phyloP scores from a whole-genome alignment of 2,329 filamentous ascomycete genomes.

The Phialophora chinensis region DNA sequence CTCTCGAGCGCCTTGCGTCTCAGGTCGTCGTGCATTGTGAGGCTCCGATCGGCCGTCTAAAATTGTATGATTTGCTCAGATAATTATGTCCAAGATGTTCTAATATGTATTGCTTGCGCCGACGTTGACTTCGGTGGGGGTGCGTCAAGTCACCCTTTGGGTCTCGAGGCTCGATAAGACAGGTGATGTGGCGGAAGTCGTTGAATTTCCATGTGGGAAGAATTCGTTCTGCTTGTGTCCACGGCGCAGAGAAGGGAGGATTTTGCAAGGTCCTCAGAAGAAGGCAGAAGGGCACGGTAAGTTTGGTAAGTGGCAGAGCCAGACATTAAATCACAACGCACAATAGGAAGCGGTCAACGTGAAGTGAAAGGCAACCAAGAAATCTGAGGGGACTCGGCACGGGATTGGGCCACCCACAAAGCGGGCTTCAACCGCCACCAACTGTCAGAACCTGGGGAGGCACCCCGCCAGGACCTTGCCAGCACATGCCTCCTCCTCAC shows the following conservation, averaged over 20 bases:
- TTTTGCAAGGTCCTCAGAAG: background rate
- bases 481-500: slow-evolving; percentile 16
- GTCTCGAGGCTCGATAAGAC: slow-evolving; percentile 32
- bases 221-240: slow-evolving; percentile 3
- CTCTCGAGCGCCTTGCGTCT: slow-evolving; percentile 67
- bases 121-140: background rate
- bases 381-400: slow-evolving; percentile 9
- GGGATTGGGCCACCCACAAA: slow-evolving; percentile 3
- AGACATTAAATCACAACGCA: slow-evolving; percentile 17
- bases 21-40: slow-evolving; percentile 53
- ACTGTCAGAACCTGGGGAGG: background rate
- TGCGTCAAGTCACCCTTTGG: slow-evolving; percentile 33
- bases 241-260: slow-evolving; percentile 1
- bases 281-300: slow-evolving; percentile 19
- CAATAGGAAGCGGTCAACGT: slow-evolving; percentile 22
- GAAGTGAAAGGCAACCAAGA: slow-evolving; percentile 15
- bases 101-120: background rate
- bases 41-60: background rate
- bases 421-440: background rate
- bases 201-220: slow-evolving; percentile 36
- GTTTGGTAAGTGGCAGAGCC: slow-evolving; percentile 6
- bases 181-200: slow-evolving; percentile 29
- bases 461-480: slow-evolving; percentile 18
- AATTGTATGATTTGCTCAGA: background rate
- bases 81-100: background rate